Evolutionary conservation across 306 rosid genomes (phyloP), one percentile per base, ranked within the genome.

Genomic region (Gastrolobium bilobum): DNA sequence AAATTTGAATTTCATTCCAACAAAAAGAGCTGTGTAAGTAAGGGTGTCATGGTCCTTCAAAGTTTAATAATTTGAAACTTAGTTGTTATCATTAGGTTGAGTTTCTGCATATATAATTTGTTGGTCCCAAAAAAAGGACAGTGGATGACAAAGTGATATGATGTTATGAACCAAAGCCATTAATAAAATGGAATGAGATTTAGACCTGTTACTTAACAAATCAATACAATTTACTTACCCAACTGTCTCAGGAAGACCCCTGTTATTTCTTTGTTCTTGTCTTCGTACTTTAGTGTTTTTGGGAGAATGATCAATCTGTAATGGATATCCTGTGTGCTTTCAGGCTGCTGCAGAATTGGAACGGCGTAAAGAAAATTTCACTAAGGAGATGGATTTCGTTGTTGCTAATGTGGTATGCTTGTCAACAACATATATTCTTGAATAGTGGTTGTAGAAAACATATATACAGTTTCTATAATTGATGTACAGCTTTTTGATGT

Each of bases 351-450:
- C 98, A 39, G 98, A 94, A 76, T 88, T 92, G 77, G 85, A 92
- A 80, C 87, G 90, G 9, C 97, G 98, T 2, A 86, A 90, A 83
- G 99, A 94, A 50, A 94, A 92, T 4, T 94, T 94, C 82, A 83
- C 89, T 39, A 88, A 94, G 68, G 97, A 94, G 89, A 81, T 92
- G 47, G 97, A 94, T 80, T 84, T 92, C 83, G 99, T 94, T 64
- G 88, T 94, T 80, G 99, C 99, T 8, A 94, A 94, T 82, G 99
- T 94, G 97, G 99, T 94, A 93, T 73, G 92, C 35, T 47, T 61
- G 39, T 70, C 38, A 63, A 47, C 60, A 48, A 14, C 9, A 3
- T 10, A n/a, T 14, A 11, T 31, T 30, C 56, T 30, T 37, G 26
- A 57, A 10, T 42, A 30, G 10, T 60, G 26, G 13, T 31, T n/a